Evolutionary conservation across 305 asterid genomes (phyloP), one percentile per base, ranked within the genome.

Genomic region (Fraxinus greggii): DNA sequence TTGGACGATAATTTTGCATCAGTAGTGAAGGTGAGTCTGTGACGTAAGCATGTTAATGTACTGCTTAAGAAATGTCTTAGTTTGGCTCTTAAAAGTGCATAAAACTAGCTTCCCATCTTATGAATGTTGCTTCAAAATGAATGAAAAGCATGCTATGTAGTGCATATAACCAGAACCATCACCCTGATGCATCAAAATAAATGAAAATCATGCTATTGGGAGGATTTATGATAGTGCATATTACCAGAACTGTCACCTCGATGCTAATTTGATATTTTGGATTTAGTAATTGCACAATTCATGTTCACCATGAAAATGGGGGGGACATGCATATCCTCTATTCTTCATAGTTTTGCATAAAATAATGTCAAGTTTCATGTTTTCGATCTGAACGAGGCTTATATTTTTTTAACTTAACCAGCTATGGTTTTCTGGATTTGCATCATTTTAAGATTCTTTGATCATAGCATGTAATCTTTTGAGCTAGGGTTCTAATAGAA

Each of bases 21-120:
- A 21, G 70, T 79, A 42, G 78, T 40, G 40, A 45, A 69, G 35
- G 75, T 70, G 75, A 70, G 75, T 70, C 42, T 23, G n/a, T 54
- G 73, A 12, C 2, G 38, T n/a, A 13, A 29, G 38, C 23, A 31
- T 29, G 75, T 28, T 69, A 29, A 28, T 28, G 21, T 69, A 29
- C 4, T 29, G 38, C 15, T 31, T 2, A 69, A 28, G 75, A 69
- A 69, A 69, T 29, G 36, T 69, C 75, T 28, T 29, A 13, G 21
- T 31, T 69, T 29, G 75, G 40, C 24, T 63, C 33, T 69, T 69
- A 5, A 35, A 69, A 69, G n/a, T 10, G 23, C 75, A 29, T 70
- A 32, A 70, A 31, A 1, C 75, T 10, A 17, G 42, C 7, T 31
- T 70, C 36, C 26, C 2, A 70, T 32, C 75, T 17, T 70, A 15